These are phyloP conservation scores for Neoscytalidium dimidiatum DNA, from an alignment of 2,329 filamentous ascomycete species.

Conservation along the genomic window DNA sequence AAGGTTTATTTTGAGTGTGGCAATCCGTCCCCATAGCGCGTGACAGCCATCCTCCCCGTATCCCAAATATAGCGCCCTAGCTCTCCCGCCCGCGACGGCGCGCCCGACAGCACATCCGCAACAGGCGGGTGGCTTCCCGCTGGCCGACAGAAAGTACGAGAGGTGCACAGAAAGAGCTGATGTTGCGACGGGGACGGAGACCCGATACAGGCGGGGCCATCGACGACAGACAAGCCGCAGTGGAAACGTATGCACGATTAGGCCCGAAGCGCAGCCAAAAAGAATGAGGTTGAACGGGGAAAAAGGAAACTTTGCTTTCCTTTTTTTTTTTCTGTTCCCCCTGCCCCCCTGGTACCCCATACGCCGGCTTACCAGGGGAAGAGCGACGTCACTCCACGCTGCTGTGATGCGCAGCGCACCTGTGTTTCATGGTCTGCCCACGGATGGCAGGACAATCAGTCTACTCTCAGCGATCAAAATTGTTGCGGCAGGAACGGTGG, in stretches of 20 bases:
- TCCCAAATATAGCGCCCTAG: too few species aligned
- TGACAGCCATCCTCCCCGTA: too few species aligned
- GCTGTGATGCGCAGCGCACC: background rate
- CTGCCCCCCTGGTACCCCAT: too few species aligned
- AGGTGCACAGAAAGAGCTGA: background rate
- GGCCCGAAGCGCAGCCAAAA: background rate
- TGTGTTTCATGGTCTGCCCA: background rate
- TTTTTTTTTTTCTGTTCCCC: too few species aligned
- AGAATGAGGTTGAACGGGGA: background rate
- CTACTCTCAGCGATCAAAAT: background rate
- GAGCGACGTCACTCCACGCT: constrained; percentile 1
- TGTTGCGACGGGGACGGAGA: too few species aligned
- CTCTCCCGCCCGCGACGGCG: too few species aligned
- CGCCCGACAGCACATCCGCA: background rate
- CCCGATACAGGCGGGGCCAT: background rate
- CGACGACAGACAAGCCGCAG: too few species aligned
- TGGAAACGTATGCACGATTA: background rate
- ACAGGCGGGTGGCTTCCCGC: background rate
- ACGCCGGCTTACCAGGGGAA: too few species aligned
- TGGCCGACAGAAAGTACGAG: background rate
- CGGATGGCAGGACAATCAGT: background rate
- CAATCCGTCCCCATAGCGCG: too few species aligned
- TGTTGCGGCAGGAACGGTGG: background rate
- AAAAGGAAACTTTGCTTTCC: background rate
- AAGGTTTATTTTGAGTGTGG: too few species aligned